Conservation (phyloP, 1,284 basidiomycete species). For the Marasmius tenuissimus region DNA sequence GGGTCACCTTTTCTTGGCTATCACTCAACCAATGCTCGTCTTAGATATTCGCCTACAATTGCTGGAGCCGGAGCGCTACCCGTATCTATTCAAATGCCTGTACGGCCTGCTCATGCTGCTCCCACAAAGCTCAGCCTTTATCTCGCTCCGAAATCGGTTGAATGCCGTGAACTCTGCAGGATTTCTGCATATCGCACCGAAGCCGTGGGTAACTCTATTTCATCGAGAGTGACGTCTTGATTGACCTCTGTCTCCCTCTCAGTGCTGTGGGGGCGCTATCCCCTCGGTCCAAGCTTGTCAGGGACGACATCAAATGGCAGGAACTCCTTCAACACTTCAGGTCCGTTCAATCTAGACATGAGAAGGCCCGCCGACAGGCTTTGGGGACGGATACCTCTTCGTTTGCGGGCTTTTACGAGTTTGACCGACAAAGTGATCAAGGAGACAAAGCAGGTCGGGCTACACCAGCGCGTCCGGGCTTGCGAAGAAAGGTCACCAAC, state of each 20-base stretch:
- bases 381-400: constrained; percentile 50
- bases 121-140: constrained; percentile 96
- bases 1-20: constrained; percentile 1
- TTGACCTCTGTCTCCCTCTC: constrained; percentile 1
- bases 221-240: background rate
- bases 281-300: constrained; percentile 72
- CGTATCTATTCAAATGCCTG: constrained; percentile 95
- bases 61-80: constrained; percentile 95
- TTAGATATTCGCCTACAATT: constrained; percentile 94
- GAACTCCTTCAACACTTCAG: constrained; percentile 88
- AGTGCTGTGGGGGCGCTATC: constrained; percentile 35
- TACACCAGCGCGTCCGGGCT: constrained; percentile 38
- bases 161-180: constrained; percentile 95
- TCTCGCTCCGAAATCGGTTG: constrained; percentile 90
- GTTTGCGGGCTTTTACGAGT: constrained; percentile 43
- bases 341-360: constrained; percentile 80
- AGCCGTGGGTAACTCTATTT: constrained; percentile 52
- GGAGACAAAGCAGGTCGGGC: constrained; percentile 26
- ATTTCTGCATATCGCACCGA: constrained; percentile 85
- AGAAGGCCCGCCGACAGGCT: constrained; percentile 78
- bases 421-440: constrained; percentile 35
- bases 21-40: constrained; percentile 1
- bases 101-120: constrained; percentile 98
- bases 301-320: constrained; percentile 93
- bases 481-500: constrained; percentile 60